Conservation (phyloP, 1,284 basidiomycete species). For the Ceratobasidium sp. region DNA sequence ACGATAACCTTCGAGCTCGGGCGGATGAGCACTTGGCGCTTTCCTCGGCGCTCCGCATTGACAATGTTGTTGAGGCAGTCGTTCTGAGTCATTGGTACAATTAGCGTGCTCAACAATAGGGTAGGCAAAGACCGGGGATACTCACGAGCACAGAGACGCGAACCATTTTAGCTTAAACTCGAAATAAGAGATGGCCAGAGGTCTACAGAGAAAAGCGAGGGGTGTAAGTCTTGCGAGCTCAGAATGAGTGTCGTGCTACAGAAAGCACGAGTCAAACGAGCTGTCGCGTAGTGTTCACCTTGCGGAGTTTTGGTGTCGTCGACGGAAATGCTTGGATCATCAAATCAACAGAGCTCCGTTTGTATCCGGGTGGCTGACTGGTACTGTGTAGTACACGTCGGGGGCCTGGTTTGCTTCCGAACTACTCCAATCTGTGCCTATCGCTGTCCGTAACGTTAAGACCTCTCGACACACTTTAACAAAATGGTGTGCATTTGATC, state of each 20-base stretch:
- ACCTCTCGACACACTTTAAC: slow-evolving; percentile 54
- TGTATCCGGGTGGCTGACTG: slow-evolving; percentile 47
- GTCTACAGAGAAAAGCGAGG: slow-evolving; percentile 50
- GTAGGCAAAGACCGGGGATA: neutral
- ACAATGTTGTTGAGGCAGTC: slow-evolving; percentile 96
- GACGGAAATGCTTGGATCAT: slow-evolving; percentile 40
- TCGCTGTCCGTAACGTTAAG: slow-evolving; percentile 37
- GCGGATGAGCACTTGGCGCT: slow-evolving; percentile 96
- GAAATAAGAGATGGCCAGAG: slow-evolving; percentile 52
- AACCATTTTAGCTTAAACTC: slow-evolving; percentile 71
- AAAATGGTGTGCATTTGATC: slow-evolving; percentile 64
- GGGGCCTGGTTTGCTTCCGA: slow-evolving; percentile 40
- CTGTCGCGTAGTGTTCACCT: slow-evolving; percentile 47
- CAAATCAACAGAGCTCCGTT: neutral
- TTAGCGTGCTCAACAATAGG: neutral
- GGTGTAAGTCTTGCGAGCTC: slow-evolving; percentile 64
- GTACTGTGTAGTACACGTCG: slow-evolving; percentile 33
- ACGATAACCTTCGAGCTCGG: slow-evolving; percentile 97
- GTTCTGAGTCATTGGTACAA: slow-evolving; percentile 64
- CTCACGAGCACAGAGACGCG: slow-evolving; percentile 84
- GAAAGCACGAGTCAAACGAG: slow-evolving; percentile 80
- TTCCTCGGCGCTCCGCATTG: slow-evolving; percentile 98
- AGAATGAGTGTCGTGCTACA: slow-evolving; percentile 85
- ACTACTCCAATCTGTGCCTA: slow-evolving; percentile 31
- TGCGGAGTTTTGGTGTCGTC: slow-evolving; percentile 45